A percentile compares a stretch with the other conserved stretches of the same genome.
These are phyloP conservation scores for Mastigamoeba balamuthi DNA, from an alignment of 78 protist genomes.

Conservation along the genomic window DNA sequence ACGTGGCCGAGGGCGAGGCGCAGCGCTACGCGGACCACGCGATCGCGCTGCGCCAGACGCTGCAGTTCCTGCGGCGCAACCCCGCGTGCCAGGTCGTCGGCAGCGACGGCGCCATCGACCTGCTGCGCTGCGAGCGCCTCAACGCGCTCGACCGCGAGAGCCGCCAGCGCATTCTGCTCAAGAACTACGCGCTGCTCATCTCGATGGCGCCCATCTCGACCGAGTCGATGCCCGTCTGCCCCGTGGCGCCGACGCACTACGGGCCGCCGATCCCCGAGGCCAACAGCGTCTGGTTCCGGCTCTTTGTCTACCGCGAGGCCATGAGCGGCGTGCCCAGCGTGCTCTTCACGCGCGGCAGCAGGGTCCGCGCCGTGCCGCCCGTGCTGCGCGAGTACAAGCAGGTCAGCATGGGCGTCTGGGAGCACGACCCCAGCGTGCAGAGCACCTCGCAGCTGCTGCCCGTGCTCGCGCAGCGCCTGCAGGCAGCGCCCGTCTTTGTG, in stretches of 20 bases:
- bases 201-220: conserved; percentile 72
- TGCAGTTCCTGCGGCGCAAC: conserved; percentile 40
- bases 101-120: conserved; percentile 14
- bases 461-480: conserved; percentile 22
- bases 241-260: conserved; percentile 17
- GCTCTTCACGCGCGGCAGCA: conserved; percentile 43
- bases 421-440: conserved; percentile 34
- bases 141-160: conserved; percentile 10
- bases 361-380: conserved; percentile 43
- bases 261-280: conserved; percentile 65
- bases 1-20: conserved; percentile 69
- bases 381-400: conserved; percentile 25
- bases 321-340: conserved; percentile 64
- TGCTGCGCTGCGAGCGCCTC: conserved; percentile 49
- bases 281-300: conserved; percentile 47
- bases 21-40: conserved; percentile 66
- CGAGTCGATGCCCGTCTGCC: conserved; percentile 15
- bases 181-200: conserved; percentile 60
- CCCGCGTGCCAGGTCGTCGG: background rate
- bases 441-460: conserved; percentile 18
- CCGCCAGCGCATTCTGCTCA: conserved; percentile 22
- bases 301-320: conserved; percentile 33
- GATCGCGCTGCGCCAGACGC: conserved; percentile 51
- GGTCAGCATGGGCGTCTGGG: conserved; percentile 3
- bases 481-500: conserved; percentile 27